Conservation (phyloP, 441 rosid genomes). For the Jatropha podagrica region DNA sequence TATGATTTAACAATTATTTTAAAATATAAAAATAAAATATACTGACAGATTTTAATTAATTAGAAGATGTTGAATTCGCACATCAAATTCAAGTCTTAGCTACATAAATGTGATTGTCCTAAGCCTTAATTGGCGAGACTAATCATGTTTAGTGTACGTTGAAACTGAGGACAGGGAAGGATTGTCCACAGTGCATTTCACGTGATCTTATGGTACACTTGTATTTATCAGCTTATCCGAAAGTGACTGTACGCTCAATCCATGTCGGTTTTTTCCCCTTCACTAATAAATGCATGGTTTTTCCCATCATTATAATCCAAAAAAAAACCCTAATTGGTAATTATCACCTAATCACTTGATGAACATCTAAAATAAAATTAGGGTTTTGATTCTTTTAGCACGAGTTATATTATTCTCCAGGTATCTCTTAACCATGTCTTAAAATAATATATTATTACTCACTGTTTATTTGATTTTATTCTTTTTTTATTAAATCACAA, state of each 20-base stretch:
- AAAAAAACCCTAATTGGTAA: background rate
- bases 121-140: slow-evolving; percentile 23
- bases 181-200: slow-evolving; percentile 33
- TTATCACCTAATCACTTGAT: background rate
- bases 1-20: too few species aligned
- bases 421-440: slow-evolving; percentile 13
- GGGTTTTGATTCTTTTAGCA: background rate
- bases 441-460: too few species aligned
- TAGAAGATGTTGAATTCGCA: background rate
- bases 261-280: slow-evolving; percentile 30
- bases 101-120: slow-evolving; percentile 5
- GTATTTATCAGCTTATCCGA: slow-evolving; percentile 25
- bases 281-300: slow-evolving; percentile 28
- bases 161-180: slow-evolving; percentile 32
- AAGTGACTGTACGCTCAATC: slow-evolving; percentile 27
- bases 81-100: background rate
- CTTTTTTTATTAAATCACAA: background rate
- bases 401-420: slow-evolving; percentile 4
- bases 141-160: slow-evolving; percentile 31
- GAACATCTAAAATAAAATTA: background rate
- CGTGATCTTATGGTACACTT: slow-evolving; percentile 34
- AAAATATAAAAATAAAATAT: too few species aligned
- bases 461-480: too few species aligned
- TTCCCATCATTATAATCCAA: slow-evolving; percentile 15
- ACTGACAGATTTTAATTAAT: too few species aligned